Conservation (phyloP, 2,329 filamentous ascomycete genomes). For the Aspergillus ruber region DNA sequence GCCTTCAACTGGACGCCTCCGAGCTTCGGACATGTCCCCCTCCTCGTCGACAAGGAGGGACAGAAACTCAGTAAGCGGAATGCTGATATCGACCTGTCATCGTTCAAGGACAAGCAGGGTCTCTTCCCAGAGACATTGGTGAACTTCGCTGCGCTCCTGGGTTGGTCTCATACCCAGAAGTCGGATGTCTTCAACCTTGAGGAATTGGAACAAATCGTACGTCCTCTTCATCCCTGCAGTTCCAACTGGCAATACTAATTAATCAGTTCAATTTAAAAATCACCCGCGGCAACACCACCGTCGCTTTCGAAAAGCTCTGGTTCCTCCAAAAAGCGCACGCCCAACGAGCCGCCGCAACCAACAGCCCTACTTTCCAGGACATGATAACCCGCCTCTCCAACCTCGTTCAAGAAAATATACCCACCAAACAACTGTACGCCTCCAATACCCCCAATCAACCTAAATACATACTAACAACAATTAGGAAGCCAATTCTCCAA, state of each 20-base stretch:
- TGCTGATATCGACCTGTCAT: slow-evolving; percentile 55
- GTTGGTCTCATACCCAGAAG: slow-evolving; percentile 66
- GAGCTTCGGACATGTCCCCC: slow-evolving; percentile 71
- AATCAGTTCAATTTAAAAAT: slow-evolving; percentile 73
- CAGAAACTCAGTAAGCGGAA: slow-evolving; percentile 86
- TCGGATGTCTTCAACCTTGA: slow-evolving; percentile 66
- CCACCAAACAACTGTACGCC: slow-evolving; percentile 24
- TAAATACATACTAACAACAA: not conserved
- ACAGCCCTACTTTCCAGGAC: slow-evolving; percentile 37
- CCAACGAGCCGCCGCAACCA: slow-evolving; percentile 40
- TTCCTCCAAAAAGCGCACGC: slow-evolving; percentile 70
- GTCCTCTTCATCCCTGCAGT: slow-evolving; percentile 14
- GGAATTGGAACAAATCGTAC: slow-evolving; percentile 63
- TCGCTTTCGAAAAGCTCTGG: slow-evolving; percentile 71
- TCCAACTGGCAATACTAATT: slow-evolving; percentile 15
- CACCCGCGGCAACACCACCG: slow-evolving; percentile 81
- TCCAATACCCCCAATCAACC: not conserved
- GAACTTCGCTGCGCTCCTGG: slow-evolving; percentile 80
- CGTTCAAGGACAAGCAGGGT: slow-evolving; percentile 51
- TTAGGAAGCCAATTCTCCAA: slow-evolving; percentile 23
- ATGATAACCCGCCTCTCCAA: slow-evolving; percentile 33
- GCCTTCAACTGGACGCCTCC: slow-evolving; percentile 70
- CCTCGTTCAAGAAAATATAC: slow-evolving; percentile 17
- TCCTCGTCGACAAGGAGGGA: slow-evolving; percentile 62
- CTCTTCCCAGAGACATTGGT: slow-evolving; percentile 59